Evolutionary conservation across 1,284 basidiomycete genomes (phyloP).

Genomic region (Trichosporon sp.): DNA sequence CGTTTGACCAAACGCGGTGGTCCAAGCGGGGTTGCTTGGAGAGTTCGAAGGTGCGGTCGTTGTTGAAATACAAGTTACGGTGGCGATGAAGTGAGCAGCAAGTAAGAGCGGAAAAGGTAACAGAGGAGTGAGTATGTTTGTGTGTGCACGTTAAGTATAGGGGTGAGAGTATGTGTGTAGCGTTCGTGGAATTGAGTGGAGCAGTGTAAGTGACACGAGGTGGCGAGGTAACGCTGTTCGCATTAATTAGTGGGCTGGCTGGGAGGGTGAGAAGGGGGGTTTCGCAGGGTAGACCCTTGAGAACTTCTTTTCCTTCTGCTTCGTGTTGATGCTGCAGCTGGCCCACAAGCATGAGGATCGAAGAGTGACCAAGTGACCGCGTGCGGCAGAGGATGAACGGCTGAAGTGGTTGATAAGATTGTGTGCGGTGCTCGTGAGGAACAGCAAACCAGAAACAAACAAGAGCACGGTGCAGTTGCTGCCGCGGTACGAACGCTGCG

Average conservation of each 20-base stretch:
- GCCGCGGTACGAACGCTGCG: neutral
- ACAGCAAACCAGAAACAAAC: neutral
- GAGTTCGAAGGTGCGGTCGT: neutral
- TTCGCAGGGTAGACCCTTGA: neutral
- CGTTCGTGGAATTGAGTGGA: constrained; percentile 10
- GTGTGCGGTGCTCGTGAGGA: constrained; percentile 13
- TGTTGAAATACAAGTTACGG: neutral
- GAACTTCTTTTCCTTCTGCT: constrained; percentile 29
- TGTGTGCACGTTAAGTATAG: constrained; percentile 1
- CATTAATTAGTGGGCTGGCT: neutral
- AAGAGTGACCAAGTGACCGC: neutral
- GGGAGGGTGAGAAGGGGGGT: neutral
- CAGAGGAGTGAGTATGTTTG: neutral
- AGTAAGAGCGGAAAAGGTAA: constrained; percentile 4
- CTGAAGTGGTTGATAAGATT: constrained; percentile 7
- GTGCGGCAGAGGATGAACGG: constrained; percentile 6
- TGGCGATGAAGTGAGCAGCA: neutral
- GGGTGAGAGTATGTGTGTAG: constrained; percentile 19
- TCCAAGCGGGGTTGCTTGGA: neutral
- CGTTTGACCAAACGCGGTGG: neutral
- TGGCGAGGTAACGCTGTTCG: constrained; percentile 17
- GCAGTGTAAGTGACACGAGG: constrained; percentile 14
- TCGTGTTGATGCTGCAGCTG: neutral
- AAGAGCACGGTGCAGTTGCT: neutral
- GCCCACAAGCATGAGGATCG: neutral